Conservation (phyloP, 129 eudicot genomes). For the Calendula officinalis region DNA sequence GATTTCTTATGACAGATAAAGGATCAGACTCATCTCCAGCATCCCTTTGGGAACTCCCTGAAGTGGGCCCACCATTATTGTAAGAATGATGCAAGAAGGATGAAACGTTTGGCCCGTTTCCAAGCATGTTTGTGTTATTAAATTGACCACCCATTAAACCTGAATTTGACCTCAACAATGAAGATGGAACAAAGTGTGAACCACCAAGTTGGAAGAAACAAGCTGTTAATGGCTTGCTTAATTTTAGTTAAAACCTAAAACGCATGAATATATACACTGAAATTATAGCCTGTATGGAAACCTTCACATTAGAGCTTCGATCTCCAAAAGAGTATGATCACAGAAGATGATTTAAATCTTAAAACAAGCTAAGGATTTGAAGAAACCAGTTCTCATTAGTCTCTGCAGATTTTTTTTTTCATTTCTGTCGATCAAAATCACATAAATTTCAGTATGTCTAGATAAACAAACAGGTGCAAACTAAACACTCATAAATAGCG, state of each 20-base stretch:
- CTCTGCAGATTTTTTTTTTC: slow-evolving; percentile 2
- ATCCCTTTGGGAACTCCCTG: slow-evolving; percentile 15
- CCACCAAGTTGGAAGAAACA: slow-evolving; percentile 4
- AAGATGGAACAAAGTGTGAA: slow-evolving; percentile 14
- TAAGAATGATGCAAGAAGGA: slow-evolving; percentile 14
- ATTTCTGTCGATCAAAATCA: neutral
- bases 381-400: neutral
- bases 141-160: slow-evolving; percentile 22
- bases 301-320: too few relatives aligned
- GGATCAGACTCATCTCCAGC: slow-evolving; percentile 21
- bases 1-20: slow-evolving; percentile 12
- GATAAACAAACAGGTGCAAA: too few relatives aligned
- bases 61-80: slow-evolving; percentile 13
- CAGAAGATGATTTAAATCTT: neutral
- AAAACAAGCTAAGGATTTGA: neutral
- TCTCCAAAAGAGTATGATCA: neutral
- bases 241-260: neutral
- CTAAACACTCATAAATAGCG: neutral
- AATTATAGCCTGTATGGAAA: neutral
- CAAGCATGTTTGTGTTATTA: slow-evolving; percentile 9
- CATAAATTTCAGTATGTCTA: neutral
- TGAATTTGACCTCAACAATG: slow-evolving; percentile 19
- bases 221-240: neutral
- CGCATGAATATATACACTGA: neutral
- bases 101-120: slow-evolving; percentile 10